Base-by-base conservation (phyloP, 768 basidiomycete species). In the Termitomyces sp. region DNA sequence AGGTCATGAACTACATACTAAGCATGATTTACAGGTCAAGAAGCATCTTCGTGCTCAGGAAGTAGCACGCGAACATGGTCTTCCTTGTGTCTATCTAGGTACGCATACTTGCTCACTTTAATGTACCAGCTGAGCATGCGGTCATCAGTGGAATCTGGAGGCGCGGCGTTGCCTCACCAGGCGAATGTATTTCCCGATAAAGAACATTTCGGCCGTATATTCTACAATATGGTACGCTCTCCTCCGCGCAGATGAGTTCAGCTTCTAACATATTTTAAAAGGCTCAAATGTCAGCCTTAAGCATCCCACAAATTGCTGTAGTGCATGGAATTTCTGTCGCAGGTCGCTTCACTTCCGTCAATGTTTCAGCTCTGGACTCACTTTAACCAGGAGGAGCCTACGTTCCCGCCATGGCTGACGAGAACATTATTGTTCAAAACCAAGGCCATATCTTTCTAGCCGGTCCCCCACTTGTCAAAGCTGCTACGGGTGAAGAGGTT, bases 301-400 rank as follows among this genome's bases (percentile, higher is more conserved):
- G 90, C 0, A 93, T 95, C 28, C 93, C 94, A 0, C 95, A 98
- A 71, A 88, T 98, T 64, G 88, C 93, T 10, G 84, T 93, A 28
- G 94, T 98, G 3, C 95, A 97, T 63, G 95, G 95, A 5, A 98
- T 96, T 67, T 91, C 89, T 46, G 94, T 97, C 18, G 95, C 95
- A 55, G 93, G 92, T 76, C 33, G 70, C 66, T 40, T 36, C 13
- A 52, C 40, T 54, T 10, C 28, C 43, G 12, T 20, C 47, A 23
- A 18, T 30, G 13, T 7, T 30, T 18, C 49, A 30, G 36, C 51
- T 6, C 61, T 48, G 46, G 50, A 26, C 58, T 58, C 44, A 50
- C 59, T 57, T 64, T 18, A 35, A 52, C 18, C 48, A 88, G 89
- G 90, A 58, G 94, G 94, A 59, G 94, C 94, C 43, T 95, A 94